These are phyloP conservation scores for Smithsoniella earleae DNA, from an alignment of 163 green algal genomes.

Conservation along the genomic window DNA sequence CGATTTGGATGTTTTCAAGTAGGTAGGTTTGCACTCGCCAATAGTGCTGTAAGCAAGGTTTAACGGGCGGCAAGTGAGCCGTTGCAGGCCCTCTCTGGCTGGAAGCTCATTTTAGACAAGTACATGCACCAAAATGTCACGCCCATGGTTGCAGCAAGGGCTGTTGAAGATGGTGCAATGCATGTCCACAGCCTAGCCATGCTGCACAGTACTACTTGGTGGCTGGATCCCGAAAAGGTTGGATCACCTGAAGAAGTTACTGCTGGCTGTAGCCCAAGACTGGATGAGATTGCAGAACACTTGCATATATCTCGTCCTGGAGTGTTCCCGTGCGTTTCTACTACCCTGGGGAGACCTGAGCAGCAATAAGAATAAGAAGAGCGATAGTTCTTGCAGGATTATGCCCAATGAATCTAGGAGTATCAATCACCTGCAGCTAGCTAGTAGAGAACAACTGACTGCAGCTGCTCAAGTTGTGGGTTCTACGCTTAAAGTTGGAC, in stretches of 20 bases:
- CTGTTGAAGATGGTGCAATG: background rate
- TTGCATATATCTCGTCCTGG: background rate
- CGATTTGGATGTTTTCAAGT: background rate
- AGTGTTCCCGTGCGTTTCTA: background rate
- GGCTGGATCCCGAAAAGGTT: background rate
- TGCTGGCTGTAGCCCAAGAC: background rate
- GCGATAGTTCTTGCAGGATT: too few relatives aligned
- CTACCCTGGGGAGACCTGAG: too few relatives aligned
- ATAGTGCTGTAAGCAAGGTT: background rate
- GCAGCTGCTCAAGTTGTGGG: too few relatives aligned
- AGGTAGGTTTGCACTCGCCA: background rate
- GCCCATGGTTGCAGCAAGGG: background rate
- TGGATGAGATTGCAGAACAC: background rate
- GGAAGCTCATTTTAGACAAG: slow-evolving; percentile 10
- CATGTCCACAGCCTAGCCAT: slow-evolving; percentile 15
- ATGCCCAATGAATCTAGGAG: too few relatives aligned
- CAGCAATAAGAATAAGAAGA: too few relatives aligned
- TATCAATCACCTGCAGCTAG: too few relatives aligned
- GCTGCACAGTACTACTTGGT: slow-evolving; percentile 13
- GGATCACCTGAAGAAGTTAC: background rate
- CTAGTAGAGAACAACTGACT: too few relatives aligned
- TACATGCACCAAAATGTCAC: background rate
- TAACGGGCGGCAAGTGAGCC: too few relatives aligned
- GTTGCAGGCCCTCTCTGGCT: background rate
- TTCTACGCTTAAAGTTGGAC: too few relatives aligned